A percentile compares a stretch with the other conserved stretches of the same genome.
Evolutionary conservation across 192 early-diverging fungal genomes (phyloP).

Genomic region (Entophlyctis helioformis): DNA sequence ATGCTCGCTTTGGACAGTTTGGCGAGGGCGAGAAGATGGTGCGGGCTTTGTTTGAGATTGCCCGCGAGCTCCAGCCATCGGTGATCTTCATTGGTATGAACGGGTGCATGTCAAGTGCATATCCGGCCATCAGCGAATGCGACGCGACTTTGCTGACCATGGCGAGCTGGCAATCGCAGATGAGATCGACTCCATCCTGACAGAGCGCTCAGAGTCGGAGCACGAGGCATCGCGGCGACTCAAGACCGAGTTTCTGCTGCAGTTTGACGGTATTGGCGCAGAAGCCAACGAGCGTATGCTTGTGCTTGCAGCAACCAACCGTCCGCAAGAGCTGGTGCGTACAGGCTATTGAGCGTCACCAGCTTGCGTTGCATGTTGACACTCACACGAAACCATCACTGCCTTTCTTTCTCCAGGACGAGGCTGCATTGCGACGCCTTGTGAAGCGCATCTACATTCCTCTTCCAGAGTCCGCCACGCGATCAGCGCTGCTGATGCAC

Average conservation of each 20-base stretch:
- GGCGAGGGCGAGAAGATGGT: conserved; percentile 51
- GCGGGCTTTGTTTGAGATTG: conserved; percentile 33
- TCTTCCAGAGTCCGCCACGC: conserved; percentile 33
- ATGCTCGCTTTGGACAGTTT: too few relatives aligned
- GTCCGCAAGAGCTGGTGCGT: conserved; percentile 36
- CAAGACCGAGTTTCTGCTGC: conserved; percentile 45
- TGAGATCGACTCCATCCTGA: conserved; percentile 43
- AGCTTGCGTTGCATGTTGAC: neutral
- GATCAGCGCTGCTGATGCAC: conserved; percentile 18
- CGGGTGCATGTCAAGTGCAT: too few relatives aligned
- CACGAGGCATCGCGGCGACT: conserved; percentile 41
- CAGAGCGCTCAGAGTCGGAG: conserved; percentile 31
- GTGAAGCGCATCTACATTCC: conserved; percentile 48
- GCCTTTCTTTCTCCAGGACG: conserved; percentile 16
- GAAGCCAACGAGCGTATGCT: conserved; percentile 25
- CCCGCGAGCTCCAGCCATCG: conserved; percentile 33
- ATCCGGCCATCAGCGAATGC: too few relatives aligned
- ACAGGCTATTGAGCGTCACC: too few relatives aligned
- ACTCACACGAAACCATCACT: too few relatives aligned
- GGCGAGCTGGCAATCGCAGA: conserved; percentile 16
- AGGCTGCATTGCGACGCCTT: conserved; percentile 36
- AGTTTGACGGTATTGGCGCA: conserved; percentile 38
- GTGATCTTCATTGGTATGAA: conserved; percentile 39
- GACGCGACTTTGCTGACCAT: too few relatives aligned
- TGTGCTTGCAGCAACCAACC: conserved; percentile 43